These are phyloP conservation scores for Rhizopogon salebrosus DNA, from an alignment of 768 basidiomycete genomes.

Conservation along the genomic window DNA sequence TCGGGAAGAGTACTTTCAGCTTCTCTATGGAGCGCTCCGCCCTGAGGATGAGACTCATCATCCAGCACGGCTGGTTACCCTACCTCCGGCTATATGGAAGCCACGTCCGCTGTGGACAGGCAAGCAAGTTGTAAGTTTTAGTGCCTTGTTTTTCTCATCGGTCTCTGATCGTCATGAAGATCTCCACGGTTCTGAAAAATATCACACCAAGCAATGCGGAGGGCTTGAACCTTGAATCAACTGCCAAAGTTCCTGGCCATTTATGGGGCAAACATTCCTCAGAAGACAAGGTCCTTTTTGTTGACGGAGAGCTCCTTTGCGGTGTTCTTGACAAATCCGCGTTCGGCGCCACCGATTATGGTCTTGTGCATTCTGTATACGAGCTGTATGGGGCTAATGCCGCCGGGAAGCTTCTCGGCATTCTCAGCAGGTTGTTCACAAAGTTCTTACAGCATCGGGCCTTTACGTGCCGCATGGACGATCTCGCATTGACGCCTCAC, in stretches of 20 bases:
- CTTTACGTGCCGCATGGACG: slow-evolving; percentile 99
- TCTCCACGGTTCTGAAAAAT: slow-evolving; percentile 91
- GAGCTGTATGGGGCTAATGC: slow-evolving; percentile 89
- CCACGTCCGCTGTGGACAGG: slow-evolving; percentile 94
- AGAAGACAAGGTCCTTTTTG: slow-evolving; percentile 85
- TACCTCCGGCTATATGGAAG: slow-evolving; percentile 91
- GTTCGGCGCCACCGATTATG: slow-evolving; percentile 93
- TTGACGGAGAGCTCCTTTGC: slow-evolving; percentile 89
- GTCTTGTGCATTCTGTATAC: slow-evolving; percentile 94
- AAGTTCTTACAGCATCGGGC: slow-evolving; percentile 96
- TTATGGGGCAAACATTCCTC: slow-evolving; percentile 78
- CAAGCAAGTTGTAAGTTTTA: slow-evolving; percentile 79
- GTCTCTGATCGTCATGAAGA: slow-evolving; percentile 38
- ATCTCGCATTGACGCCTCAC: slow-evolving; percentile 80
- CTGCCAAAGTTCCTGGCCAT: slow-evolving; percentile 84
- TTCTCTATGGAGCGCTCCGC: slow-evolving; percentile 89
- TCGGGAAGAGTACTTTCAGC: slow-evolving; percentile 92
- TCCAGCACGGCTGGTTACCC: slow-evolving; percentile 59
- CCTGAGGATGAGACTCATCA: slow-evolving; percentile 73
- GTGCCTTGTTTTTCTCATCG: not conserved
- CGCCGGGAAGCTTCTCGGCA: slow-evolving; percentile 88
- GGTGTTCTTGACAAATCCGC: slow-evolving; percentile 97
- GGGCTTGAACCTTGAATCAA: slow-evolving; percentile 80
- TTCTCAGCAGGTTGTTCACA: slow-evolving; percentile 91
- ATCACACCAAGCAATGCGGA: slow-evolving; percentile 75